These are phyloP conservation scores for Luzula sylvatica DNA, from an alignment of 176 grass and related monocot genomes.

Conservation along the genomic window DNA sequence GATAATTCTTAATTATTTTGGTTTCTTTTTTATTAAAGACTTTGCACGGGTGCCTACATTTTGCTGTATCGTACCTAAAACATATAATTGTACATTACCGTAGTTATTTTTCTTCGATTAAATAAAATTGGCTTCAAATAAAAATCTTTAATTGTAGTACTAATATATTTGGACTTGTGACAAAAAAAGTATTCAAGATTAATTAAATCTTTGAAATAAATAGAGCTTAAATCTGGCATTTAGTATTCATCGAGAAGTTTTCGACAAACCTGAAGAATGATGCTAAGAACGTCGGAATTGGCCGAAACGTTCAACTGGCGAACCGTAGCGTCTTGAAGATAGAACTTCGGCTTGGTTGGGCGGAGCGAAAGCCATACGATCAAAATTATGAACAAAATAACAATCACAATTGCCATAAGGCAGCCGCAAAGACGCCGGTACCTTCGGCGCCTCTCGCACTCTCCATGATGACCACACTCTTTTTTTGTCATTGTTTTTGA, in stretches of 20 bases:
- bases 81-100: too few relatives aligned
- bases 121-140: too few relatives aligned
- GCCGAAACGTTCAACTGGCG: slow-evolving; percentile 25
- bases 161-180: neutral
- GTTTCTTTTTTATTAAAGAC: too few relatives aligned
- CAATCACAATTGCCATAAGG: slow-evolving; percentile 13
- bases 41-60: too few relatives aligned
- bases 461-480: slow-evolving; percentile 48
- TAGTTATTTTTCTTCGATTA: too few relatives aligned
- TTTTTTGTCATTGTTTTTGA: slow-evolving; percentile 26
- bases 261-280: slow-evolving; percentile 26
- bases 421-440: neutral
- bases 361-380: slow-evolving; percentile 59
- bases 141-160: too few relatives aligned
- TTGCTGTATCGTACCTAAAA: too few relatives aligned
- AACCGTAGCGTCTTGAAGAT: slow-evolving; percentile 59
- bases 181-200: too few relatives aligned
- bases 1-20: too few relatives aligned
- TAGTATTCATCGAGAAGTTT: too few relatives aligned
- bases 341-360: slow-evolving; percentile 69
- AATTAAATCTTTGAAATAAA: too few relatives aligned
- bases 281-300: slow-evolving; percentile 24
- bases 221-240: too few relatives aligned
- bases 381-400: slow-evolving; percentile 37
- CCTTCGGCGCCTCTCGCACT: slow-evolving; percentile 16